phyloP scores from a whole-genome alignment of 768 basidiomycete genomes.

The Pholiota conissans region DNA sequence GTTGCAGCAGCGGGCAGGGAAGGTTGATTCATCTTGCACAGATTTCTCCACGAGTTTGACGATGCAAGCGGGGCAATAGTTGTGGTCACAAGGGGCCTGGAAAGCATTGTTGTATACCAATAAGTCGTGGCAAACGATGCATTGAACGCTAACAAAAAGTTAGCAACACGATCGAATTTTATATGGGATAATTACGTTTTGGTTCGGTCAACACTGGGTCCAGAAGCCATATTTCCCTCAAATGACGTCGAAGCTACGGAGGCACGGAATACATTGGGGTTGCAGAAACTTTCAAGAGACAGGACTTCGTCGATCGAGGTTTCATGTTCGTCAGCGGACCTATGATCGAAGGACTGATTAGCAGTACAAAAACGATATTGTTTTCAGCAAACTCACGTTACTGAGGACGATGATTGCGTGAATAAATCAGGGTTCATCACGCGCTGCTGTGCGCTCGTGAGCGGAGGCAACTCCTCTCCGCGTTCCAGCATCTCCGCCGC shows the following conservation, averaged over 20 bases:
- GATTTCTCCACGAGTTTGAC: conserved; percentile 37
- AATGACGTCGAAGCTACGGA: neutral
- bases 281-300: too few species aligned
- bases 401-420: neutral
- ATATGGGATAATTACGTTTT: neutral
- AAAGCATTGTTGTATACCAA: conserved; percentile 20
- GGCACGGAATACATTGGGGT: too few species aligned
- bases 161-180: neutral
- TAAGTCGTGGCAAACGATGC: neutral
- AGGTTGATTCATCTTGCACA: conserved; percentile 48
- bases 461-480: neutral
- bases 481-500: neutral
- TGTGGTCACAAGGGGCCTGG: conserved; percentile 42
- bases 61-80: conserved; percentile 46
- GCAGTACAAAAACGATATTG: too few species aligned
- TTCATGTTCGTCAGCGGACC: too few species aligned
- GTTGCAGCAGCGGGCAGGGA: conserved; percentile 52
- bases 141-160: conserved; percentile 16
- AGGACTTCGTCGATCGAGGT: too few species aligned
- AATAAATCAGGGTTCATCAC: neutral
- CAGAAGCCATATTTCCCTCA: neutral
- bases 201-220: neutral
- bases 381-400: neutral
- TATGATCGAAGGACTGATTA: too few species aligned
- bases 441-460: neutral